Evolutionary conservation across 768 basidiomycete species (phyloP), one percentile per base, ranked within the genome.

Genomic region (Ephemerocybe angulata): DNA sequence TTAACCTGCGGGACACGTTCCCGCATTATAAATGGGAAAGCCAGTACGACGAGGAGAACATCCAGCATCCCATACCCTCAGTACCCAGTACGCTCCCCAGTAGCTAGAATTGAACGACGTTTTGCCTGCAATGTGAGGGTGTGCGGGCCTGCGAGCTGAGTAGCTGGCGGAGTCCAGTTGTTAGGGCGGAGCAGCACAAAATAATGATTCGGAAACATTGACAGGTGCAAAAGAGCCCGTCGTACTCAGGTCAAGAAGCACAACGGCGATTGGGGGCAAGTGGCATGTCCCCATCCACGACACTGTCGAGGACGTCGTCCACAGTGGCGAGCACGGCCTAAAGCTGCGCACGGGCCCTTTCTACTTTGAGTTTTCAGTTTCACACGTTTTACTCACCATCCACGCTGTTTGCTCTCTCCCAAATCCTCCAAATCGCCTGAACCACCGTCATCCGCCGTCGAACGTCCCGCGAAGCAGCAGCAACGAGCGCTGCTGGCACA

Each of bases 131-230:
- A n/a, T n/a, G n/a, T n/a, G n/a, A n/a, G n/a, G n/a, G n/a, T n/a
- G n/a, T n/a, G n/a, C n/a, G n/a, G n/a, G n/a, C n/a, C 33, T 35
- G 37, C 51, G 31, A 35, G 52, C 52, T 53, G 52, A 53, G 52
- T 53, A 11, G 28, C 4, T 29, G 42, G 52, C 52, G 52, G 52
- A 53, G 52, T 53, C 25, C 40, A 42, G n/a, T 27, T n/a, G 51
- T 41, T 40, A 28, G 41, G 52, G 19, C 52, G 52, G 52, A 53
- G 52, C 28, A 43, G 28, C 22, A 40, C 24, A 37, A 5, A 13
- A 19, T 51, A 12, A 19, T 51, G 30, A 30, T 50, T 21, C 49
- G 31, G 10, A 51, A 35, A 19, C n/a, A 21, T 30, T 35, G 52
- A 53, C 52, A 53, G 52, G 27, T 42, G 38, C 21, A 40, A 52